A percentile compares a stretch with the other conserved stretches of the same genome.
Conservation (phyloP, 2,329 filamentous ascomycete genomes). For the Onygenales sp. region DNA sequence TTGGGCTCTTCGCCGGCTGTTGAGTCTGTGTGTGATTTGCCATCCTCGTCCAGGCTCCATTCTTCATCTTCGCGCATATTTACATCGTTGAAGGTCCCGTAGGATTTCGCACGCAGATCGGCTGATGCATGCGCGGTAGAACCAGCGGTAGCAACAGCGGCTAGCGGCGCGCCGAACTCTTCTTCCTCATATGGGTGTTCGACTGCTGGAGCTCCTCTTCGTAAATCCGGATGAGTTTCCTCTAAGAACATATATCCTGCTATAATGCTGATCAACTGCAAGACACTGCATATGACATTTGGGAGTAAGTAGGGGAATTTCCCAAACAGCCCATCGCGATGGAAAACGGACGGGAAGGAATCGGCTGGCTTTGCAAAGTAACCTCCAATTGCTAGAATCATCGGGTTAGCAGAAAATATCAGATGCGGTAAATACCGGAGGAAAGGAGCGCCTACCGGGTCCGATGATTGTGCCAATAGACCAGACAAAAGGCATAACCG, state of each 20-base stretch:
- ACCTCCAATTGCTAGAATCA: conserved; percentile 60
- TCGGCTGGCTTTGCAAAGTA: conserved; percentile 69
- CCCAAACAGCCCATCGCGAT: conserved; percentile 59
- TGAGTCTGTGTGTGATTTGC: conserved; percentile 18
- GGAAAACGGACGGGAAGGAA: conserved; percentile 64
- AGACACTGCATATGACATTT: conserved; percentile 69
- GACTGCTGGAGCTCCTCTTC: conserved; percentile 41
- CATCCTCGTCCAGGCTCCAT: conserved; percentile 44
- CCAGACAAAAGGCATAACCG: conserved; percentile 87
- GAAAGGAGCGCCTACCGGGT: conserved; percentile 39
- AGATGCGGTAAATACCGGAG: neutral
- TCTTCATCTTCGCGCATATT: conserved; percentile 45
- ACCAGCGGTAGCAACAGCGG: conserved; percentile 65
- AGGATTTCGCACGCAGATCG: conserved; percentile 67
- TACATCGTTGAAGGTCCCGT: conserved; percentile 60
- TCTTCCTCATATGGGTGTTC: conserved; percentile 46
- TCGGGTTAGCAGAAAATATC: neutral
- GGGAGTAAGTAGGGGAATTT: conserved; percentile 80
- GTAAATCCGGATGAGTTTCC: conserved; percentile 82
- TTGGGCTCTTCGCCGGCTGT: conserved; percentile 14
- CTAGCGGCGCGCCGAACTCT: conserved; percentile 9
- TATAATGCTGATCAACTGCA: conserved; percentile 70
- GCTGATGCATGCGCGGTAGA: conserved; percentile 63
- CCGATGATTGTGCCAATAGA: conserved; percentile 80
- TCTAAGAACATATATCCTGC: conserved; percentile 72